Evolutionary conservation across 495 filamentous ascomycete genomes (phyloP), one percentile per base, ranked within the genome.

Genomic region (Aspergillus bertholletiae): DNA sequence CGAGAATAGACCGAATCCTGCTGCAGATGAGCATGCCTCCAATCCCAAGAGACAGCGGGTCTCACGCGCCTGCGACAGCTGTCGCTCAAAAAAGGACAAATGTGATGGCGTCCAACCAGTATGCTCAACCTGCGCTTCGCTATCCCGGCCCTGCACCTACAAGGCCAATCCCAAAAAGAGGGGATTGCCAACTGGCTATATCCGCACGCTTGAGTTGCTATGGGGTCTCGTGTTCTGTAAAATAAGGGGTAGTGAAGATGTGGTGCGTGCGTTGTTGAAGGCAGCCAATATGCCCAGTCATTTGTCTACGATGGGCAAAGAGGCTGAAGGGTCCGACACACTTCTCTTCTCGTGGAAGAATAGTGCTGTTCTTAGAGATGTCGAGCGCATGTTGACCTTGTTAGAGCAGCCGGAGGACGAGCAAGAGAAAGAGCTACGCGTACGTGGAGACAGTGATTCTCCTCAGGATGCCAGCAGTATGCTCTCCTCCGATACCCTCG

Each of bases 131-230:
- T 90, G 86, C 68, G 73, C 75, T 20, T 76, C 80, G 6, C 77
- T 85, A 44, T 78, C 72, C 15, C 73, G 84, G 12, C 66, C 74
- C 4, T 90, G 87, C 62, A 82, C 86, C 18, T 90, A 88, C 68
- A 79, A 84, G 37, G 74, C 80, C 44, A 84, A 80, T 48, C 81
- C 86, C 3, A 89, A 87, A 70, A 90, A 89, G 62, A 75, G 87
- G 54, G 87, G 74, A 27, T 63, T 77, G 18, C 74, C 73, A 11
- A 75, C 73, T 15, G 74, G 74, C 7, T 77, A 77, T 43, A 72
- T 73, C 51, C 71, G 69, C 48, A 68, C 67, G 0, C 62, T 76
- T 32, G 74, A 74, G 49, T 43, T 73, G 46, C 60, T 74, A 51
- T 75, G 69, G 72, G 70, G 71, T 15, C 60, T 77, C 44, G 67